Evolutionary conservation across 306 rosid genomes (phyloP).

Genomic region (Lathyrus aphaca): DNA sequence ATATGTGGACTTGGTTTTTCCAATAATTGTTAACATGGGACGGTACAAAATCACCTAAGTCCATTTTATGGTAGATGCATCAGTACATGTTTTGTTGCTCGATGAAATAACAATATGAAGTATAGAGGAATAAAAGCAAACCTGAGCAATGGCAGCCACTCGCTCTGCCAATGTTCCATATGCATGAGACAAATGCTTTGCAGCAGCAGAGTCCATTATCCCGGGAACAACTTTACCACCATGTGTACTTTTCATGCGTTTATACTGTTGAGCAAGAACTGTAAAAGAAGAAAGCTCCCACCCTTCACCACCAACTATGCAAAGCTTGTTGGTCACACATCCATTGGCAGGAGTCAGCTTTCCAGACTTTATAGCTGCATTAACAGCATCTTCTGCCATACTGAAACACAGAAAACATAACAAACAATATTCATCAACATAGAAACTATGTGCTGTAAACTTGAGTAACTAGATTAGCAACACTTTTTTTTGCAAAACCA

Average conservation of each 20-base stretch:
- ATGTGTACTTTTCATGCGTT: slow-evolving; percentile 79
- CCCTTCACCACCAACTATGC: slow-evolving; percentile 84
- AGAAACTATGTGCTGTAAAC: slow-evolving; percentile 34
- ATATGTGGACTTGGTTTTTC: too few relatives aligned
- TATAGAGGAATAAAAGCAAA: slow-evolving; percentile 47
- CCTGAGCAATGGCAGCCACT: slow-evolving; percentile 97
- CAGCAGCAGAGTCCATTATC: slow-evolving; percentile 81
- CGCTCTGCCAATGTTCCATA: slow-evolving; percentile 87
- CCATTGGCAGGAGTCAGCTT: slow-evolving; percentile 68
- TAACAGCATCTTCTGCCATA: slow-evolving; percentile 99
- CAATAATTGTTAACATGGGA: not conserved
- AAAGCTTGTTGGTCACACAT: slow-evolving; percentile 69
- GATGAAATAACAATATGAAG: slow-evolving; percentile 18
- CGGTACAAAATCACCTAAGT: slow-evolving; percentile 13
- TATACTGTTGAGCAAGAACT: slow-evolving; percentile 86
- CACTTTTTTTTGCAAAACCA: not conserved
- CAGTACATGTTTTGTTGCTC: slow-evolving; percentile 13
- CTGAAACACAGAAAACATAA: slow-evolving; percentile 59
- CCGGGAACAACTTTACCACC: slow-evolving; percentile 89
- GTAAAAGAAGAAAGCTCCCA: slow-evolving; percentile 95
- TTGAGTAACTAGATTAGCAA: slow-evolving; percentile 12
- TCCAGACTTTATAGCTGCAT: slow-evolving; percentile 91
- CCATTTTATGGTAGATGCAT: slow-evolving; percentile 27
- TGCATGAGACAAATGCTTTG: slow-evolving; percentile 89
- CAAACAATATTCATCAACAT: slow-evolving; percentile 33